Evolutionary conservation across 2,329 filamentous ascomycete species (phyloP).

Genomic region (Nemania serpens): DNA sequence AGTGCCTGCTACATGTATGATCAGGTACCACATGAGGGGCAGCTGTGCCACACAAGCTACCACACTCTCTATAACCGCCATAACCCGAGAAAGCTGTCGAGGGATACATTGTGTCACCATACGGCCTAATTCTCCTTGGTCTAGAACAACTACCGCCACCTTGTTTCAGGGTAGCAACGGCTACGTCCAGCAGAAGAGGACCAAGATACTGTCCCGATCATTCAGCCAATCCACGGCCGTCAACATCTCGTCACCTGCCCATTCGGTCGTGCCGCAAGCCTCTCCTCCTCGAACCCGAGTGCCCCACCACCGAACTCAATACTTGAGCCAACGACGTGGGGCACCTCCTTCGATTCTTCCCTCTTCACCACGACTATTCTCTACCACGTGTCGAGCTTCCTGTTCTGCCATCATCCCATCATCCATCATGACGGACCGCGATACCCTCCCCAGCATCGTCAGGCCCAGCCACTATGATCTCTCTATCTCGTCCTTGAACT

Average conservation of each 20-base stretch:
- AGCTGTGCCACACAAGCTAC: slow-evolving; percentile 11
- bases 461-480: slow-evolving; percentile 87
- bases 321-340: slow-evolving; percentile 10
- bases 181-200: not conserved
- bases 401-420: slow-evolving; percentile 42
- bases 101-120: not conserved
- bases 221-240: slow-evolving; percentile 10
- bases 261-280: slow-evolving; percentile 23
- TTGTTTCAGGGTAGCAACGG: slow-evolving; percentile 2
- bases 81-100: slow-evolving; percentile 5
- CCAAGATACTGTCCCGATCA: not conserved
- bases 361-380: slow-evolving; percentile 31
- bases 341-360: slow-evolving; percentile 17
- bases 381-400: slow-evolving; percentile 32
- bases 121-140: slow-evolving; percentile 3
- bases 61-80: not conserved
- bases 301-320: slow-evolving; percentile 19
- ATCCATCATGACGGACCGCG: slow-evolving; percentile 61
- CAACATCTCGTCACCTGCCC: slow-evolving; percentile 33
- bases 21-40: slow-evolving; percentile 22
- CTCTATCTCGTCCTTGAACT: slow-evolving; percentile 81
- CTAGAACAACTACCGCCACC: not conserved
- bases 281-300: not conserved
- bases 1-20: not conserved
- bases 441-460: slow-evolving; percentile 66